Base-by-base conservation (phyloP, 805 yeast genomes). In the Saccharomycopsis sp. region DNA sequence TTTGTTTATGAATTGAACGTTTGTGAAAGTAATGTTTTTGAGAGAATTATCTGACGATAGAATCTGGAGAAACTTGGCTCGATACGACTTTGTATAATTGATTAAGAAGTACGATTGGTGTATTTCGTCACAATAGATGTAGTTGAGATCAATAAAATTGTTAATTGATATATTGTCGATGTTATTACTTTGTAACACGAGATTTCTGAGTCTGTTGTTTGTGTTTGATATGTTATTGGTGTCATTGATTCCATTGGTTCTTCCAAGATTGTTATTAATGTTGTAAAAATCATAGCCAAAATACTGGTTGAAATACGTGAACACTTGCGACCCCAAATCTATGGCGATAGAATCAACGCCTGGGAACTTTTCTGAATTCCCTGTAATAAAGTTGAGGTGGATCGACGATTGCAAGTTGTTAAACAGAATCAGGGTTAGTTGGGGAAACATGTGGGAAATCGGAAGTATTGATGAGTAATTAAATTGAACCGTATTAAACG, bases 261-360 rank as follows among this genome's bases (percentile, higher is more conserved):
- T n/a, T n/a, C n/a, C 51, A 12, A 53, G 14, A 35, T 38, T 20
- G 50, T 34, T n/a, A 9, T 12, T 23, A 35, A 15, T 15, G 14
- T 54, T 19, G 56, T 54, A 54, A 54, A 54, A 54, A 41, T 54
- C 56, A 34, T 54, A 54, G 19, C 56, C 56, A 29, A 19, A 47
- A 41, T 20, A 54, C 38, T 54, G 56, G 23, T 41, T 44, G 34
- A 54, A 54, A 22, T 42, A 44, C 5, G 19, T 17, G 22, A 54
- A 54, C 17, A 54, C 52, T 35, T 9, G 52, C 3, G 52, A 22
- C 15, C n/a, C 15, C 47, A 54, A 54, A 41, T 54, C 56, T 35
- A 53, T 35, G 3, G 47, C 42, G 9, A 53, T 15, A 12, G 20
- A 17, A 17, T 44, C 22, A 44, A 44, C 8, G 12, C 38, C 38